Base-by-base conservation (phyloP, 441 rosid species). In the Melastoma candidum region DNA sequence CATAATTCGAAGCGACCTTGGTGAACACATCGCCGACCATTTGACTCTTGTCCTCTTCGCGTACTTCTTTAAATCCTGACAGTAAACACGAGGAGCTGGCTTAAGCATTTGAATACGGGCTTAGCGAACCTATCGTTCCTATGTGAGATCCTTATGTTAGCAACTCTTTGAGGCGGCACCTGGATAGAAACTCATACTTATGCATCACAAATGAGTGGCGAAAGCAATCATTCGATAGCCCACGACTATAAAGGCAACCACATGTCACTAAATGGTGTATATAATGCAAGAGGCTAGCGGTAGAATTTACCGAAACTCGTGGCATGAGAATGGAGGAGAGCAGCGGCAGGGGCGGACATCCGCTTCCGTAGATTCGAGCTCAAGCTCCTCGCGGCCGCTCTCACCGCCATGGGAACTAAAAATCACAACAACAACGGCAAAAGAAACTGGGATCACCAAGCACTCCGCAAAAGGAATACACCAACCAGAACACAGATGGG, bases 1-100 rank as follows among this genome's bases (percentile, higher is more conserved):
- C 98, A 62, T 93, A 93, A 66, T 70, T 93, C 3, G 95, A 79
- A 62, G 98, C 97, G 53, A 88, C 95, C 27, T 66, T 92, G 58
- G 75, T 86, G 77, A 92, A 88, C 11, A 92, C 98, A 47, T 81
- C 68, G 62, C 90, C 80, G 64, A 92, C 97, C 83, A 92, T 17
- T 64, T 63, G 82, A 68, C 92, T 73, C 53, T 92, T 92, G 0
- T 88, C 97, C 63, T 88, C 98, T 76, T 84, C 98, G 32, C 45
- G 71, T 2, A 88, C 84, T 62, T 88, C 79, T 74, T 88, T 90
- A 68, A 84, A 92, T 45, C 98, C 98, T 92, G 77, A 64, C 26
- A 74, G 52, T 11, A 53, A 44, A 58, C 25, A 27, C 22, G 24
- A 43, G 22, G 25, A 26, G 46, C 49, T 1, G 41, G 6, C 46